Percentiles rank a stretch among this genome's conserved stretches.
These are phyloP conservation scores for Calonectria honghensis DNA, from an alignment of 2,329 filamentous ascomycete species.

Conservation along the genomic window DNA sequence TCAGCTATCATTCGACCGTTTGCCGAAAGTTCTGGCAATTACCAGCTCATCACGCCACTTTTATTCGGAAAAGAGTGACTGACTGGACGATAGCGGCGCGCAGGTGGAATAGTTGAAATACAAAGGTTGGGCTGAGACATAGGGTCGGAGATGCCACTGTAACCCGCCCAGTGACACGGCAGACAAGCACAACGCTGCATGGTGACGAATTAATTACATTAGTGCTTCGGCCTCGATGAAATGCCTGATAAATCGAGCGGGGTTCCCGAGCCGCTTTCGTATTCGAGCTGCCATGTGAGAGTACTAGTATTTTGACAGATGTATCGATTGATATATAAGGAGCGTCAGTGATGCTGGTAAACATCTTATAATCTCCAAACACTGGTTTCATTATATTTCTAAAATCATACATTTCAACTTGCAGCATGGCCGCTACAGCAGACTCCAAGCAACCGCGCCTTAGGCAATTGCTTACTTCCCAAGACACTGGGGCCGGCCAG, in stretches of 20 bases:
- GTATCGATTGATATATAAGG: background rate
- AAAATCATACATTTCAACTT: no score
- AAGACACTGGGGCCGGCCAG: background rate
- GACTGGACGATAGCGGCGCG: no score
- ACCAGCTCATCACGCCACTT: background rate
- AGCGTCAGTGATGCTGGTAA: no score
- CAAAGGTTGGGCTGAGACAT: background rate
- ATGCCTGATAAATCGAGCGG: background rate
- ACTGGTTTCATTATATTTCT: background rate
- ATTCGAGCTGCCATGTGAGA: background rate
- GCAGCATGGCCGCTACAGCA: background rate
- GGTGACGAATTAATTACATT: background rate
- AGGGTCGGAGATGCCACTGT: background rate
- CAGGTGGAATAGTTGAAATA: background rate
- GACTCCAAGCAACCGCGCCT: background rate
- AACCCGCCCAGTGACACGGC: conserved; percentile 11
- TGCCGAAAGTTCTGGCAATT: background rate
- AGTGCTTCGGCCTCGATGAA: no score
- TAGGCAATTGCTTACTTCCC: background rate
- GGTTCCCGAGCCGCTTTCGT: background rate
- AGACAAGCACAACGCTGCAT: background rate
- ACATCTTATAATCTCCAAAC: background rate
- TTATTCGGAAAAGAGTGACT: background rate
- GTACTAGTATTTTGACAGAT: background rate
- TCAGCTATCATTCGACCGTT: background rate